Percentiles rank a stretch among this genome's conserved stretches.
Evolutionary conservation across 2,329 filamentous ascomycete genomes (phyloP).

Genomic region (Botrytis medusae): DNA sequence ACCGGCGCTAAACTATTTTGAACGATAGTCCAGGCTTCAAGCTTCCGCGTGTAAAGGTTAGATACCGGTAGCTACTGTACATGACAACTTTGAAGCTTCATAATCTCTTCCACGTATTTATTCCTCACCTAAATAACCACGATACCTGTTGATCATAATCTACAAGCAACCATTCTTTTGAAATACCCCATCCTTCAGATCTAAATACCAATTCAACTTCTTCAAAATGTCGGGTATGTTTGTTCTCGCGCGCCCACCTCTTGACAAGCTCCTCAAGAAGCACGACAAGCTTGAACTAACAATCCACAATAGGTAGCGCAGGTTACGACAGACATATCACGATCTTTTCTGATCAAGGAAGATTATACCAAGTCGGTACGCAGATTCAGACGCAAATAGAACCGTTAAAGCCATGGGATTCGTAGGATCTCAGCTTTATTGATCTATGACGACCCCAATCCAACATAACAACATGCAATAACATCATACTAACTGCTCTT

Average conservation of each 20-base stretch:
- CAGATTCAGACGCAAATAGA: slow-evolving; percentile 35
- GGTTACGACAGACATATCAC: slow-evolving; percentile 99
- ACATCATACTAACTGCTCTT: slow-evolving; percentile 9
- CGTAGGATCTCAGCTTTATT: slow-evolving; percentile 23
- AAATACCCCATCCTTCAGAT: slow-evolving; percentile 5
- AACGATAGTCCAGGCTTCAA: slow-evolving; percentile 22
- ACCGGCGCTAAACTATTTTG: slow-evolving; percentile 17
- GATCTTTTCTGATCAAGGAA: slow-evolving; percentile 98
- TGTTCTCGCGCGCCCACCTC: slow-evolving; percentile 21
- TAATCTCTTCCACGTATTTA: neutral
- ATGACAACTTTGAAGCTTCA: slow-evolving; percentile 21
- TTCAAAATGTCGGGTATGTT: slow-evolving; percentile 44
- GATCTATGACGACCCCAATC: slow-evolving; percentile 19
- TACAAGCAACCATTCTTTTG: neutral
- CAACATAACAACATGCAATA: slow-evolving; percentile 14
- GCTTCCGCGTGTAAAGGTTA: slow-evolving; percentile 22
- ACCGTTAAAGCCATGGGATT: slow-evolving; percentile 22
- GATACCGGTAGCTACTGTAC: slow-evolving; percentile 8
- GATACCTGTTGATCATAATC: neutral
- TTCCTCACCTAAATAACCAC: neutral
- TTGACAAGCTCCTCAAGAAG: slow-evolving; percentile 18
- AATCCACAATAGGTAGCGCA: slow-evolving; percentile 62
- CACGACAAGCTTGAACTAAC: slow-evolving; percentile 32
- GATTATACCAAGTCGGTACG: slow-evolving; percentile 99
- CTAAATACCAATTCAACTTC: neutral